These are phyloP conservation scores for Xylaria intraflava DNA, from an alignment of 495 filamentous ascomycete genomes.

Conservation along the genomic window DNA sequence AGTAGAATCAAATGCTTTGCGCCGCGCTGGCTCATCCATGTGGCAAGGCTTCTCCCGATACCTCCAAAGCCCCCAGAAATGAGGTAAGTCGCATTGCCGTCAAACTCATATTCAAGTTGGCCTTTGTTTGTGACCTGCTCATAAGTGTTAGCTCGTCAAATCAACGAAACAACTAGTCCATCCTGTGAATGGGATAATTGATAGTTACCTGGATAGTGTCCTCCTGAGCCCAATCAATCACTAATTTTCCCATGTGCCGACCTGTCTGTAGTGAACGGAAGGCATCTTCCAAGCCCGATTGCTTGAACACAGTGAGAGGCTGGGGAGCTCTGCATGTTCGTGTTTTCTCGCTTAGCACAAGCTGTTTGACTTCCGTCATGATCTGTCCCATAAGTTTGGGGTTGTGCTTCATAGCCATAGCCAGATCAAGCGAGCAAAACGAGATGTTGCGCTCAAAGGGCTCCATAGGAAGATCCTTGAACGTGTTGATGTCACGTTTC, in stretches of 20 bases:
- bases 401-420: constrained; percentile 15
- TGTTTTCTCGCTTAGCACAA: constrained; percentile 21
- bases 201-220: no score
- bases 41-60: constrained; percentile 47
- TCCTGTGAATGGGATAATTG: no score
- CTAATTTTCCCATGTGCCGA: constrained; percentile 47
- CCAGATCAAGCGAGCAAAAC: constrained; percentile 37
- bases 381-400: constrained; percentile 1
- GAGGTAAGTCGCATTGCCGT: constrained; percentile 43
- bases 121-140: background rate
- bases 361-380: constrained; percentile 23
- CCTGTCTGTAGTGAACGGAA: constrained; percentile 47
- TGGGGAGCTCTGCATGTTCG: constrained; percentile 18
- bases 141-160: no score
- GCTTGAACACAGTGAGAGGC: constrained; percentile 23
- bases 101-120: background rate
- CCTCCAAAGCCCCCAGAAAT: constrained; percentile 54
- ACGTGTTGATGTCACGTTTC: constrained; percentile 26
- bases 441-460: constrained; percentile 32
- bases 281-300: constrained; percentile 37
- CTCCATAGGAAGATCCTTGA: constrained; percentile 26
- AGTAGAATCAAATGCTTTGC: constrained; percentile 50
- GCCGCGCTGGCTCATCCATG: constrained; percentile 49
- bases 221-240: constrained; percentile 36
- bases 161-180: no score